These are phyloP conservation scores for Cyberlindnera meyerae DNA, from an alignment of 805 yeast species.

Conservation along the genomic window DNA sequence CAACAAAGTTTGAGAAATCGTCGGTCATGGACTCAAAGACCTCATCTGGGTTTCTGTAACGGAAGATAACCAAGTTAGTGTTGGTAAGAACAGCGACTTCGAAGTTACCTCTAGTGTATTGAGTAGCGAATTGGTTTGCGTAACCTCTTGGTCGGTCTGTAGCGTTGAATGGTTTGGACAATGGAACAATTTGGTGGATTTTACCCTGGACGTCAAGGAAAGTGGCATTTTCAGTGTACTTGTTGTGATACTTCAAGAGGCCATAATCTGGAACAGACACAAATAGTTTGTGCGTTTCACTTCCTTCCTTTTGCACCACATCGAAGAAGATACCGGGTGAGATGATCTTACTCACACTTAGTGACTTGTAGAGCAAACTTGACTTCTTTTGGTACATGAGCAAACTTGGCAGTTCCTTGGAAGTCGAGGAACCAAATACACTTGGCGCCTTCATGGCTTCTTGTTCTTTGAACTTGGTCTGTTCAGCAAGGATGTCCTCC, in stretches of 20 bases:
- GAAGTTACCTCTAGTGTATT: conserved; percentile 61
- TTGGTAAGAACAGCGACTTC: conserved; percentile 80
- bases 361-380: conserved; percentile 49
- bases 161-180: conserved; percentile 68
- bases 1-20: conserved; percentile 63
- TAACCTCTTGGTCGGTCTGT: conserved; percentile 74
- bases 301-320: conserved; percentile 37
- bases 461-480: conserved; percentile 23
- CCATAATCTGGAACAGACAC: conserved; percentile 85
- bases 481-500: conserved; percentile 21
- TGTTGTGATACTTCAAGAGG: conserved; percentile 63
- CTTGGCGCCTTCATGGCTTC: conserved; percentile 29
- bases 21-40: conserved; percentile 67
- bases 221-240: conserved; percentile 77
- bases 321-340: conserved; percentile 87
- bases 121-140: conserved; percentile 83
- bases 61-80: conserved; percentile 70
- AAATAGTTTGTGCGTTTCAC: conserved; percentile 46
- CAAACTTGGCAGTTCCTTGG: conserved; percentile 24
- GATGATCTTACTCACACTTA: conserved; percentile 54
- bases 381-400: conserved; percentile 52
- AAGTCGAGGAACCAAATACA: conserved; percentile 12
- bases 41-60: conserved; percentile 75
- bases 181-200: conserved; percentile 68
- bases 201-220: conserved; percentile 54